These are phyloP conservation scores for Fremontodendron californicum DNA, from an alignment of 345 rosid genomes.

Conservation along the genomic window DNA sequence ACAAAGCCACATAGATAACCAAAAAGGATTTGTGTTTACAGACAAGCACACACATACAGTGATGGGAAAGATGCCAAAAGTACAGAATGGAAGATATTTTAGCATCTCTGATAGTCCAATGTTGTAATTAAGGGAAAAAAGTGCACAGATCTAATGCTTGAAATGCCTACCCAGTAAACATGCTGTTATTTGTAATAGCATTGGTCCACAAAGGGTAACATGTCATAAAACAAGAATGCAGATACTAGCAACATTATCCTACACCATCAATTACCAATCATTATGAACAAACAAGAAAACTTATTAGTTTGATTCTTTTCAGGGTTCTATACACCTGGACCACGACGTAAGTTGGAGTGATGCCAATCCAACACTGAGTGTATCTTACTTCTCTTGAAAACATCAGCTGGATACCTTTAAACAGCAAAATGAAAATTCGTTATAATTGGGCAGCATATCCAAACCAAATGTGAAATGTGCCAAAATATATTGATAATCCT, in stretches of 20 bases:
- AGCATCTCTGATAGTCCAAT: neutral
- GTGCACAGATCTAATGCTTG: neutral
- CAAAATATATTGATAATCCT: neutral
- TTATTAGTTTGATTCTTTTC: conserved; percentile 31
- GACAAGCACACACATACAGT: neutral
- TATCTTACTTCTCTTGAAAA: conserved; percentile 73
- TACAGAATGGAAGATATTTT: neutral
- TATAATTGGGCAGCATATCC: neutral
- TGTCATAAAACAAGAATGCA: neutral
- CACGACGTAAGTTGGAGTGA: neutral
- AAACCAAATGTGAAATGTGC: neutral
- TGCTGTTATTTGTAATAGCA: neutral
- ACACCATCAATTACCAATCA: neutral
- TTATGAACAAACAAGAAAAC: neutral
- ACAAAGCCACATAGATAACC: neutral
- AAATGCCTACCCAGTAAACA: neutral
- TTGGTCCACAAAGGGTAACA: neutral
- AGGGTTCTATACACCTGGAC: neutral
- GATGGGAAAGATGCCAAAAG: neutral
- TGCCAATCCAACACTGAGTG: conserved; percentile 57
- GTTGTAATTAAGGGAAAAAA: neutral
- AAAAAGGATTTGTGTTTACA: neutral
- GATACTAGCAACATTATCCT: neutral
- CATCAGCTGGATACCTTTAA: conserved; percentile 79
- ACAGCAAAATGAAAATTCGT: neutral